Evolutionary conservation across 108 stramenopile genomes (phyloP).

Genomic region (Craspedostauros australis): DNA sequence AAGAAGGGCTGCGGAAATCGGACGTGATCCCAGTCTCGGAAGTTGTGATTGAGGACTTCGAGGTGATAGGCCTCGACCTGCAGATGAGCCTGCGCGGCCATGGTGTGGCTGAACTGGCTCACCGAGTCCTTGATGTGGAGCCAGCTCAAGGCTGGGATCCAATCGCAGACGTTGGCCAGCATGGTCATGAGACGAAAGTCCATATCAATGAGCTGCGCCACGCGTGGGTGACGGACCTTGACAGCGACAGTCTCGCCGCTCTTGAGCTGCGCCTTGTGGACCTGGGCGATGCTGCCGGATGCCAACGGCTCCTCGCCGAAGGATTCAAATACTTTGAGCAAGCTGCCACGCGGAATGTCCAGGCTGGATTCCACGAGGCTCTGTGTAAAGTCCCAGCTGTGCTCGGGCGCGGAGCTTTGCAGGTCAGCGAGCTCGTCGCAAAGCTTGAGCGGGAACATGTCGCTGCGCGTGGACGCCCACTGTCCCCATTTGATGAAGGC

Average conservation of each 20-base stretch:
- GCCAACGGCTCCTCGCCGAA: constrained; percentile 70
- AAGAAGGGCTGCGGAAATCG: constrained; percentile 53
- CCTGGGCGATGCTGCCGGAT: constrained; percentile 82
- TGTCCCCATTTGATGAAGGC: constrained; percentile 87
- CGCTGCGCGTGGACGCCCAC: constrained; percentile 58
- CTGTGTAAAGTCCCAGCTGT: constrained; percentile 49
- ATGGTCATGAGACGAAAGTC: constrained; percentile 76
- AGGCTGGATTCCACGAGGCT: constrained; percentile 33
- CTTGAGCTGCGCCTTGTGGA: constrained; percentile 47
- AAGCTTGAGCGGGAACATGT: constrained; percentile 78
- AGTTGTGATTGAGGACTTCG: constrained; percentile 63
- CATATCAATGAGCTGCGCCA: constrained; percentile 58
- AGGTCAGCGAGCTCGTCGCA: constrained; percentile 51
- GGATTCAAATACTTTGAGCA: constrained; percentile 48
- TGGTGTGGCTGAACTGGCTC: constrained; percentile 76
- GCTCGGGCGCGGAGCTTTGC: constrained; percentile 61
- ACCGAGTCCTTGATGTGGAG: constrained; percentile 51
- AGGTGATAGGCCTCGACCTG: constrained; percentile 75
- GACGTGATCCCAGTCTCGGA: constrained; percentile 49
- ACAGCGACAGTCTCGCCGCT: constrained; percentile 44
- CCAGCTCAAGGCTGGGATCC: constrained; percentile 41
- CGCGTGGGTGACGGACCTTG: constrained; percentile 78
- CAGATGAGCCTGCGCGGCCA: constrained; percentile 73
- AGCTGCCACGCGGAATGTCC: constrained; percentile 16
- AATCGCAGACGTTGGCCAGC: constrained; percentile 40